Evolutionary conservation across 164 flowering plant genomes (phyloP), one percentile per base, ranked within the genome.

Genomic region (Tetrastigma voinierianum): DNA sequence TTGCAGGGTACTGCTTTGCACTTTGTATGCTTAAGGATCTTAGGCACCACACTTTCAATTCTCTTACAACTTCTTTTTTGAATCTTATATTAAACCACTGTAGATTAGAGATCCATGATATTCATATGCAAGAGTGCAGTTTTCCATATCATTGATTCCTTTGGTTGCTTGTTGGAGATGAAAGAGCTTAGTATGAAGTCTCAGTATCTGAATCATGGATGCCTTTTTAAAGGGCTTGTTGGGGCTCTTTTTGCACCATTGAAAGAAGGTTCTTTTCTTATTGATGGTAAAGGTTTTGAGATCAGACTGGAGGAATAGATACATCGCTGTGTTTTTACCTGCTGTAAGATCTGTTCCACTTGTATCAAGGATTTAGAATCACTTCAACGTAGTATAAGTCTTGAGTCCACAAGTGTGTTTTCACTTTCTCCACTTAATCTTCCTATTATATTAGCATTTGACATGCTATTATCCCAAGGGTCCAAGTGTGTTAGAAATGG

Each of bases 1-100:
- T 69, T 75, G 61, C 88, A 90, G 96, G 97, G 97, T 43, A 69
- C 67, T 72, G 76, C 82, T 57, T 71, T 91, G 77, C 94, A 89
- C 78, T 81, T 72, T 25, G 51, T 71, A 21, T 55, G 92, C 67
- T 82, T 76, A 66, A 80, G 69, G 67, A 72, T 90, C 53, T 64
- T 76, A n/a, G 67, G 10, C 19, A 57, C 75, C 49, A 55, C 74
- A 45, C 52, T 67, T 25, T 72, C 80, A 67, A 69, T 64, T 58
- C 72, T 64, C 21, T 77, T 9, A 72, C n/a, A 20, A 76, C 66
- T 65, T 77, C 88, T 18, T 32, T 84, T 43, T 62, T 63, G 52
- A 81, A 80, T 77, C 77, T 82, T 59, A 49, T 87, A 65, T 70
- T 89, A n/a, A 69, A 62, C 66, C 83, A 82, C 55, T 83, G 84